These are phyloP conservation scores for Diplodia seriata DNA, from an alignment of 2,329 filamentous ascomycete species.

Conservation along the genomic window DNA sequence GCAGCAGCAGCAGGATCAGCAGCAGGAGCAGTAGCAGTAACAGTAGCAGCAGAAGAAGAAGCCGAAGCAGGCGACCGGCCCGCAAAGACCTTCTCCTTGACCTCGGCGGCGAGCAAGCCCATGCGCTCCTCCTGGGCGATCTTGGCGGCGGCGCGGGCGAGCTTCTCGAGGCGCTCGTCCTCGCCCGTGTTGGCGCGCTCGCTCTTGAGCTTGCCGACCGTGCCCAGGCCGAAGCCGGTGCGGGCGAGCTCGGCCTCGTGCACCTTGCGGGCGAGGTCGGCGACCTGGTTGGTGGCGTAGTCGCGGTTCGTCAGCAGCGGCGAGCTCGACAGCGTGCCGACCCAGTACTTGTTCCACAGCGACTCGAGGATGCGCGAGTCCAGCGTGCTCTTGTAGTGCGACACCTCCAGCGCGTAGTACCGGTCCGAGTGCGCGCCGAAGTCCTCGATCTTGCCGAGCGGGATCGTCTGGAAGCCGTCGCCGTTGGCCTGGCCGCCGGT, in stretches of 20 bases:
- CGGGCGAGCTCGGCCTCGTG: slow-evolving; percentile 64
- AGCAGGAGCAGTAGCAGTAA: background rate
- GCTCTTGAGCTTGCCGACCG: slow-evolving; percentile 37
- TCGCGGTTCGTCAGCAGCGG: slow-evolving; percentile 92
- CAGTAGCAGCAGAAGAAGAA: no score
- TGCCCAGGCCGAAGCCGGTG: slow-evolving; percentile 40
- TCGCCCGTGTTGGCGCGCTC: slow-evolving; percentile 40
- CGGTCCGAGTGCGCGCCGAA: slow-evolving; percentile 90
- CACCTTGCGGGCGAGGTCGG: slow-evolving; percentile 85
- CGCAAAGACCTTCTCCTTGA: slow-evolving; percentile 68
- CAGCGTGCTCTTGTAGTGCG: slow-evolving; percentile 92
- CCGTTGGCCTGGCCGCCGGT: slow-evolving; percentile 38
- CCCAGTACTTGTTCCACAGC: slow-evolving; percentile 99
- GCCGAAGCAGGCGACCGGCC: background rate
- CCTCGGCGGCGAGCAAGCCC: slow-evolving; percentile 66
- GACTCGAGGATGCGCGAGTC: slow-evolving; percentile 87
- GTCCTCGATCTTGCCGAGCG: slow-evolving; percentile 91
- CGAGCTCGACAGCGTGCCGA: slow-evolving; percentile 90
- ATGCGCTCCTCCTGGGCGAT: slow-evolving; percentile 68
- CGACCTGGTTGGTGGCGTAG: slow-evolving; percentile 90
- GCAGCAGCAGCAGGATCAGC: background rate
- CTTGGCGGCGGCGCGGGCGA: slow-evolving; percentile 66
- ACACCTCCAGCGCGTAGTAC: slow-evolving; percentile 91
- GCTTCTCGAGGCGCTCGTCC: slow-evolving; percentile 63
- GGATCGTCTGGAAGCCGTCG: slow-evolving; percentile 77